Base-by-base conservation (phyloP, 805 yeast species). In the Pichia pseudocactophila region DNA sequence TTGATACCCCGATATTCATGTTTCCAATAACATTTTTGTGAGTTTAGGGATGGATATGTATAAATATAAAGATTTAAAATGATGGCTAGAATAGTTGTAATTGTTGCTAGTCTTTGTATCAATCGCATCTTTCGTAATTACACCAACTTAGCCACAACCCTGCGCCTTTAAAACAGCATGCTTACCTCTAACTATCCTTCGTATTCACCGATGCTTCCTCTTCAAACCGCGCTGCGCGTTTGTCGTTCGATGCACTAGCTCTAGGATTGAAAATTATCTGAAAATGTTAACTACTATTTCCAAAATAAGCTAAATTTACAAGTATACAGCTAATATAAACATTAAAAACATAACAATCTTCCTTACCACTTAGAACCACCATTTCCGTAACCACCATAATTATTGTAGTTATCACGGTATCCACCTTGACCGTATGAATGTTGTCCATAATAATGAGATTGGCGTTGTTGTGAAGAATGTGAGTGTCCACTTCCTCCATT, bases 1-100 rank as follows among this genome's bases (percentile, higher is more conserved):
- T 53, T 57, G 34, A 52, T 37, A 11, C 53, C 47, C 25, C 56
- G 48, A 28, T 56, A 48, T 13, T 50, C 48, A 43, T 55, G 44
- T n/a, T 50, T 43, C 95, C 95, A 84, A 28, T 78, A 73, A 52
- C 94, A 84, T 30, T 64, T 59, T 11, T 57, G 57, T 1, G 78
- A 58, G 41, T 68, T 59, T 13, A 81, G 47, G 31, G 85, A 80
- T 1, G 95, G 94, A 56, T 85, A 88, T 25, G 86, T 76, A 63
- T 78, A 82, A 8, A 85, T 74, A 57, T 82, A 83, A 1, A 73
- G 39, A 53, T 86, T 84, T 37, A 80, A 61, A 2, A 66, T 34
- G 1, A 73, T 35, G 0, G 88, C 69, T 2, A 65, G 40, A 4
- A 50, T 37, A 2, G 73, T 62, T 30, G 64, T 55, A n/a, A 52